phyloP scores from a whole-genome alignment of 345 rosid species.

The Corchorus olitorius region DNA sequence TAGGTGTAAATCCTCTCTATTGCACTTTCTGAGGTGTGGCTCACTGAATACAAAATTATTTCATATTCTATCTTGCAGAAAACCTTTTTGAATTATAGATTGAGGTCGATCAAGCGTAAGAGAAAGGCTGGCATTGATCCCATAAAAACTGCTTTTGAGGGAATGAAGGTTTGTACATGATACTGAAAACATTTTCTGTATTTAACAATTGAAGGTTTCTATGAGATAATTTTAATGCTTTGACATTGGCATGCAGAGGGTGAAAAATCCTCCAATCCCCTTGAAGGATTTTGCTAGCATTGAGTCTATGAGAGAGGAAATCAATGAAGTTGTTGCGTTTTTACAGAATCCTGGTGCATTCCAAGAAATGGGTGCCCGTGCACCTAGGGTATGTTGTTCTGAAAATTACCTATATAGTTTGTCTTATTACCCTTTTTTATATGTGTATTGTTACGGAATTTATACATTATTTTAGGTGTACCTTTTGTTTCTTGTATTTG shows the following conservation, averaged over 20 bases:
- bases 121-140: slow-evolving; percentile 91
- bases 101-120: slow-evolving; percentile 56
- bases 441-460: not conserved
- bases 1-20: slow-evolving; percentile 8
- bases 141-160: slow-evolving; percentile 79
- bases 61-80: slow-evolving; percentile 55
- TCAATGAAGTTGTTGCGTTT: slow-evolving; percentile 94
- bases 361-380: slow-evolving; percentile 94
- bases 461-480: not conserved
- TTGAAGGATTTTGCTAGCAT: slow-evolving; percentile 86
- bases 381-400: slow-evolving; percentile 75
- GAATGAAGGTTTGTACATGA: slow-evolving; percentile 64
- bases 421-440: not conserved
- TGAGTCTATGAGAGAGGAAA: slow-evolving; percentile 97
- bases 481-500: not conserved
- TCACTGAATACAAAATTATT: slow-evolving; percentile 21
- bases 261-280: slow-evolving; percentile 93
- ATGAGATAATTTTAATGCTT: slow-evolving; percentile 14
- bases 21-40: slow-evolving; percentile 9
- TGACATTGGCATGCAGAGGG: slow-evolving; percentile 56
- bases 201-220: slow-evolving; percentile 5
- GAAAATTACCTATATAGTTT: not conserved
- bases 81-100: slow-evolving; percentile 58
- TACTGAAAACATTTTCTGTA: slow-evolving; percentile 6
- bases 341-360: slow-evolving; percentile 89